Conservation (phyloP, 1,284 basidiomycete species). For the Leccinum insolens region DNA sequence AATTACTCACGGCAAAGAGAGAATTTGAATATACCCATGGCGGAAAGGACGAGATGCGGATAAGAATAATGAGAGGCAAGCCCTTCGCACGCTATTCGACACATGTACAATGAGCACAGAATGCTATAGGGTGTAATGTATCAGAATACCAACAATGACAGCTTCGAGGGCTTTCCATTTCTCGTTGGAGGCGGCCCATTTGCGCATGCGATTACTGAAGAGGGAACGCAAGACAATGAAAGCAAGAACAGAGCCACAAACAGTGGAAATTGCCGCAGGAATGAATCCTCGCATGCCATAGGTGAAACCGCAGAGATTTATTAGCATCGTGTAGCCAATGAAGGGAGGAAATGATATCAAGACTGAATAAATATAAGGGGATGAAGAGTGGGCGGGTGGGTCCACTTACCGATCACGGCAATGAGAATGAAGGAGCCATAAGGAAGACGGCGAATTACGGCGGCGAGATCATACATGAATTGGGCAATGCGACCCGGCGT, state of each 20-base stretch:
- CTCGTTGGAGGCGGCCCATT: constrained; percentile 63
- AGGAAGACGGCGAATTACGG: constrained; percentile 57
- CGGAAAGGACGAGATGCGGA: constrained; percentile 81
- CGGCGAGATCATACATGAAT: constrained; percentile 69
- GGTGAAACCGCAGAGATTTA: constrained; percentile 77
- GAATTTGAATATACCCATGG: constrained; percentile 84
- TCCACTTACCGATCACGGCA: constrained; percentile 50
- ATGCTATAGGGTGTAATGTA: constrained; percentile 6
- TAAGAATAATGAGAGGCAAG: constrained; percentile 75
- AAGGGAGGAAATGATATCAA: constrained; percentile 78
- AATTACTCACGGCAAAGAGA: constrained; percentile 67
- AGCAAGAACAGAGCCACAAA: constrained; percentile 67
- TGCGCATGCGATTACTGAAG: constrained; percentile 56
- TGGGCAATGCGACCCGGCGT: constrained; percentile 70
- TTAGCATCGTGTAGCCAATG: constrained; percentile 69
- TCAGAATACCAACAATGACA: constrained; percentile 59
- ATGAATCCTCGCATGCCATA: constrained; percentile 78
- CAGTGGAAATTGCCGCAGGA: constrained; percentile 61
- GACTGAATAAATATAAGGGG: constrained; percentile 42
- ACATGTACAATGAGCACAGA: constrained; percentile 4
- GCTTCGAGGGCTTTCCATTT: constrained; percentile 79
- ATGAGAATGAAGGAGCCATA: constrained; percentile 67
- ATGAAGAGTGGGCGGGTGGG: constrained; percentile 4
- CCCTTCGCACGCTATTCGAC: constrained; percentile 62
- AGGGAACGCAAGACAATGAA: constrained; percentile 66